These are phyloP conservation scores for Postia placenta DNA, from an alignment of 768 basidiomycete species.

Conservation along the genomic window DNA sequence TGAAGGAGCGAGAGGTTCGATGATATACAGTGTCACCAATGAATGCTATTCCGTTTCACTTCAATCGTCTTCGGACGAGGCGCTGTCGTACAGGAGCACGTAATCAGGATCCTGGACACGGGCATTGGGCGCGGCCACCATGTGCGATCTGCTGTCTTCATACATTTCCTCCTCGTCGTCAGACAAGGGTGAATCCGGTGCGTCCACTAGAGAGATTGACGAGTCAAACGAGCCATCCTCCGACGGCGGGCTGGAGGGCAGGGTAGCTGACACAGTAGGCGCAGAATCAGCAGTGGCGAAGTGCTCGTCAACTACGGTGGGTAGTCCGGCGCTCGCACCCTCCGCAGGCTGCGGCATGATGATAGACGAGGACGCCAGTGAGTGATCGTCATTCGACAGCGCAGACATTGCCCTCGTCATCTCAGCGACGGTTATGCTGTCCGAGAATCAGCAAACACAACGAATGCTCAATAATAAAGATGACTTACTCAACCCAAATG, in stretches of 20 bases:
- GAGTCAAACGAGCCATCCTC: slow-evolving; percentile 34
- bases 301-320: slow-evolving; percentile 3
- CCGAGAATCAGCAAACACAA: too few species aligned
- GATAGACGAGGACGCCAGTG: slow-evolving; percentile 62
- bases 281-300: slow-evolving; percentile 1
- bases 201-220: slow-evolving; percentile 54
- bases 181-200: slow-evolving; percentile 37
- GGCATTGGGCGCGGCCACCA: slow-evolving; percentile 19
- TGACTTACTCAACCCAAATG: slow-evolving; percentile 73
- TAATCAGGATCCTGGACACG: slow-evolving; percentile 44
- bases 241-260: slow-evolving; percentile 22
- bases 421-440: slow-evolving; percentile 65
- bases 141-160: slow-evolving; percentile 48
- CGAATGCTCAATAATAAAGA: too few species aligned
- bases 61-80: slow-evolving; percentile 47
- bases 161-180: slow-evolving; percentile 45
- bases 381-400: slow-evolving; percentile 35
- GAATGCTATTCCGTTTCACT: too few species aligned
- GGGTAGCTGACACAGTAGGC: slow-evolving; percentile 13
- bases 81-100: slow-evolving; percentile 67
- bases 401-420: slow-evolving; percentile 10
- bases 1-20: too few species aligned
- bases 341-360: slow-evolving; percentile 52
- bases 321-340: slow-evolving; percentile 10
- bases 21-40: too few species aligned